Conservation (phyloP, 2,329 filamentous ascomycete species). For the Fusarium pseudonygamai region DNA sequence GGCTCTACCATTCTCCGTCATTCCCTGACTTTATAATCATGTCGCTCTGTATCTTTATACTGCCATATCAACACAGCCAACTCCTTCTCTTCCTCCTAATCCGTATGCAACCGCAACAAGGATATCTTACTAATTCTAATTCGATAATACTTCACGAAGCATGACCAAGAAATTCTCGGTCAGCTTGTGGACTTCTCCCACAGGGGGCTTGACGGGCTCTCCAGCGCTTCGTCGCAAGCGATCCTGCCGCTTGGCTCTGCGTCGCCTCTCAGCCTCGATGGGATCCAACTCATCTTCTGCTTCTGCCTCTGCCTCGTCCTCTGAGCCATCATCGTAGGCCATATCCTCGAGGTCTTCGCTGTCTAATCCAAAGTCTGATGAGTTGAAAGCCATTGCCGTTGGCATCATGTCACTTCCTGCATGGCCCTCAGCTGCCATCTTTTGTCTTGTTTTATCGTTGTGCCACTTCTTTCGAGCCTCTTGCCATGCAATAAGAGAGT, state of each 20-base stretch:
- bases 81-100: conserved; percentile 10
- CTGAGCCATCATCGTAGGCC: conserved; percentile 76
- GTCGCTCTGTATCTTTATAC: conserved; percentile 1
- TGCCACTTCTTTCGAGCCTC: conserved; percentile 98
- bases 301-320: conserved; percentile 75
- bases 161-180: conserved; percentile 82
- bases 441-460: conserved; percentile 95
- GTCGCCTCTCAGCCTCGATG: conserved; percentile 84
- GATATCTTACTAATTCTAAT: conserved; percentile 56
- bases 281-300: conserved; percentile 84
- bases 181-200: conserved; percentile 83
- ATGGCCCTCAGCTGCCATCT: conserved; percentile 88
- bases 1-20: not conserved
- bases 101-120: conserved; percentile 7
- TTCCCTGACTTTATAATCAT: not conserved
- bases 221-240: conserved; percentile 81
- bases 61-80: conserved; percentile 6
- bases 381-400: conserved; percentile 72
- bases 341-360: conserved; percentile 88
- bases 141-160: conserved; percentile 82
- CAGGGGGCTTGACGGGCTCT: conserved; percentile 81
- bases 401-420: conserved; percentile 59
- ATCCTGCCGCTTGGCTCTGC: conserved; percentile 81
- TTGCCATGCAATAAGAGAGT: conserved; percentile 91
- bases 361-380: conserved; percentile 89